Evolutionary conservation across 441 rosid species (phyloP), one percentile per base, ranked within the genome.

Genomic region (Corymbia calophylla): DNA sequence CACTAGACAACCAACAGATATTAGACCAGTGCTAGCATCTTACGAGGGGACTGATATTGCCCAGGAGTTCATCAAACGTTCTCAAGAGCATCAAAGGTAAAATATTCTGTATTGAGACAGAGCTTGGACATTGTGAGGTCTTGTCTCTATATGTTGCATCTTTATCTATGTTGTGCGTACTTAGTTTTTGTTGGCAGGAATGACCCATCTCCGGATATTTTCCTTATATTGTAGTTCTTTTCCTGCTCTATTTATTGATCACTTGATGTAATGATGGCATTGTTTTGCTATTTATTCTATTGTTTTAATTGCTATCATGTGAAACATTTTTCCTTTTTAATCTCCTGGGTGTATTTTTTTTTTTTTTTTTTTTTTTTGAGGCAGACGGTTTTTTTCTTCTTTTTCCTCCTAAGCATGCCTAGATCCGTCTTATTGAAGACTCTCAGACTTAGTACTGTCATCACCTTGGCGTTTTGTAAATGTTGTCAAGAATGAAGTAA

Each of bases 31-130:
- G 32, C 88, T 98, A 64, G 92, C 94, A 56, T 95, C 98, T 87
- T 98, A 94, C 87, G 97, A 96, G 88, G 95, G 95, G 90, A 92
- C 96, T 85, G 98, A 98, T 90, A 89, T 98, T 84, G 95, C 97
- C 11, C 93, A 94, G 91, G 99, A 97, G 95, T 98, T 98, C 93
- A 92, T 96, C 53, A 99, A 96, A 89, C 97, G 99, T 32, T 96
- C 98, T 48, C 91, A 93, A 90, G 98, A 96, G 85, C 94, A 96
- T 92, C 98, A 97, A 87, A 95, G 93, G 99, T 97, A 91, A 23
- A 77, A 77, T 39, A 35, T 39, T 44, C 82, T 73, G 49, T 15
- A 88, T 18, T 25, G 49, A 88, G 49, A 35, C 19, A 15, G 86
- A 31, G 17, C 19, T 84, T 27, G n/a, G 51, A 23, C n/a, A 77